These are phyloP conservation scores for Ophiocordyceps australis DNA, from an alignment of 2,329 filamentous ascomycete genomes.

Conservation along the genomic window DNA sequence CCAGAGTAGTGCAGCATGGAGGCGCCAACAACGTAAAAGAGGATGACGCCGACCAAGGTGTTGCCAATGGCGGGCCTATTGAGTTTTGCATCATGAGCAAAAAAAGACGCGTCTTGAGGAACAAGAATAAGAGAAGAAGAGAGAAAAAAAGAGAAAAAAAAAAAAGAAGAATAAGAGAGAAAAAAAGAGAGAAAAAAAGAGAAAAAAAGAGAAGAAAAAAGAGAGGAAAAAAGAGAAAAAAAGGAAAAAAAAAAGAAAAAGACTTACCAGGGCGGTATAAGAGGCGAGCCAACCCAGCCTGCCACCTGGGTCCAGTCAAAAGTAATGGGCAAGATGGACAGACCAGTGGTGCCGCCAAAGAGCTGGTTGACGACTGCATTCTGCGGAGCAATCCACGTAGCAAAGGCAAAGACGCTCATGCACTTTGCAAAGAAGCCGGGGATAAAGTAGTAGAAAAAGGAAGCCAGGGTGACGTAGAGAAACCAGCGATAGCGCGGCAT, in stretches of 20 bases:
- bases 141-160: constrained; percentile 4
- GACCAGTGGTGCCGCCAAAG: constrained; percentile 49
- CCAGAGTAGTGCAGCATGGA: constrained; percentile 46
- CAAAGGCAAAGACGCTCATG: constrained; percentile 51
- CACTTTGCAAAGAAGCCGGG: constrained; percentile 53
- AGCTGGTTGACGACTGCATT: constrained; percentile 53
- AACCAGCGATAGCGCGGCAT: constrained; percentile 53
- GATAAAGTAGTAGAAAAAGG: constrained; percentile 51
- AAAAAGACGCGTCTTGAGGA: no score
- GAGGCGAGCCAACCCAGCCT: constrained; percentile 47
- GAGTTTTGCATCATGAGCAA: neutral
- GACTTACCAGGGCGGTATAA: constrained; percentile 48
- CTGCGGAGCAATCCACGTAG: constrained; percentile 54
- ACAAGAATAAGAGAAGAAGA: no score
- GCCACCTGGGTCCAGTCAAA: constrained; percentile 63
- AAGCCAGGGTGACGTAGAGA: constrained; percentile 31
- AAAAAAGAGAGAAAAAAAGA: neutral
- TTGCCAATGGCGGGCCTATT: constrained; percentile 52
- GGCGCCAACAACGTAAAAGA: constrained; percentile 44
- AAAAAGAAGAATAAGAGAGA: constrained; percentile 50
- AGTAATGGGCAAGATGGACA: constrained; percentile 52
- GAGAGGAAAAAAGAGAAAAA: constrained; percentile 9
- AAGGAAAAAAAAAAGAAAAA: neutral
- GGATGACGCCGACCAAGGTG: constrained; percentile 46
- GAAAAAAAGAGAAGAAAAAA: constrained; percentile 48